phyloP scores from a whole-genome alignment of 441 rosid species.

The Sinapis alba region DNA sequence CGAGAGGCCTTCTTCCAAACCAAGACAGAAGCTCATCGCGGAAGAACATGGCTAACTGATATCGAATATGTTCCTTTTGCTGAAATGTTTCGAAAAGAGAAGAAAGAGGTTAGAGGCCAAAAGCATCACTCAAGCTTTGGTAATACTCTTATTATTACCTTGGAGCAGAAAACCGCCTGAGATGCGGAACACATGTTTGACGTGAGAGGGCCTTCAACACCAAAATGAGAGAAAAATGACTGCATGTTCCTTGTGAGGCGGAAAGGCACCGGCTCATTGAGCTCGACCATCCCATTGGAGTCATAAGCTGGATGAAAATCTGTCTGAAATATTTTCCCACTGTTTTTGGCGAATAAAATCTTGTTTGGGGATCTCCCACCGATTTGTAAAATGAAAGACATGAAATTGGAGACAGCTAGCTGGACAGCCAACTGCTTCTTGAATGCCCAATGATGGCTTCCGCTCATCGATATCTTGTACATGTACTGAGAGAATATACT shows the following conservation, averaged over 20 bases:
- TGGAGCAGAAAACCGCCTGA: constrained; percentile 88
- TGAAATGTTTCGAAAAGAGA: constrained; percentile 34
- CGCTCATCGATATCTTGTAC: constrained; percentile 85
- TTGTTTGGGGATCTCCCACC: constrained; percentile 99
- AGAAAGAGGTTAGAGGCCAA: constrained; percentile 12
- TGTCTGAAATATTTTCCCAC: constrained; percentile 91
- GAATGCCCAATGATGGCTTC: constrained; percentile 95
- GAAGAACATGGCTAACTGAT: constrained; percentile 97
- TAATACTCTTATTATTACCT: constrained; percentile 49
- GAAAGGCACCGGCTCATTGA: constrained; percentile 93
- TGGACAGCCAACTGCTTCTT: constrained; percentile 95
- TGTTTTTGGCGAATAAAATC: constrained; percentile 92
- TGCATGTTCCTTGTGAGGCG: constrained; percentile 96
- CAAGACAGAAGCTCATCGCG: constrained; percentile 94
- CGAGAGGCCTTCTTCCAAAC: constrained; percentile 93
- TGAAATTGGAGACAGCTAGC: constrained; percentile 95
- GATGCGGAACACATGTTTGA: constrained; percentile 89
- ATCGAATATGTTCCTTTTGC: constrained; percentile 92
- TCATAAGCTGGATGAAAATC: constrained; percentile 99
- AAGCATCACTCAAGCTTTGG: constrained; percentile 10
- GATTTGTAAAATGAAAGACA: constrained; percentile 94
- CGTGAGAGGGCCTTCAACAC: constrained; percentile 93
- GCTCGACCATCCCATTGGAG: constrained; percentile 87
- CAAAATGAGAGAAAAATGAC: constrained; percentile 88
- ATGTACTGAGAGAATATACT: constrained; percentile 90